Conservation (phyloP, 768 basidiomycete genomes). For the Chalciporus pseudorubinellus region DNA sequence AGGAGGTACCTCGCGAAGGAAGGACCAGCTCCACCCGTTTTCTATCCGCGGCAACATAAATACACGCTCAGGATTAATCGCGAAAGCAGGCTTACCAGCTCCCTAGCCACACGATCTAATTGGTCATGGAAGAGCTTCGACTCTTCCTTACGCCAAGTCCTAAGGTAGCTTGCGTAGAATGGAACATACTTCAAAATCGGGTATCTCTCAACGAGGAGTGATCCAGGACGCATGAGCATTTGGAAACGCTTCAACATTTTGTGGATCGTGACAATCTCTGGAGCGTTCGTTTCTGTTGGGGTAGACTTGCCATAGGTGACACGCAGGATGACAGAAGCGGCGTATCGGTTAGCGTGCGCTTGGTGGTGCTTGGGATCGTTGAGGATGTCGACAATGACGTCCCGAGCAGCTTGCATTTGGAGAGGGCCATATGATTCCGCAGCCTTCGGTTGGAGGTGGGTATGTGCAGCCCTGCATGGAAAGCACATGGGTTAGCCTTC, state of each 20-base stretch:
- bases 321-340: slow-evolving; percentile 36
- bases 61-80: background rate
- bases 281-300: slow-evolving; percentile 28
- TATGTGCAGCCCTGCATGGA: slow-evolving; percentile 48
- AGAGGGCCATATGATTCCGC: slow-evolving; percentile 48
- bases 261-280: slow-evolving; percentile 34
- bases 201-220: slow-evolving; percentile 34
- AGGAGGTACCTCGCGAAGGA: slow-evolving; percentile 59
- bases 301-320: slow-evolving; percentile 36
- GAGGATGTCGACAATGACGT: slow-evolving; percentile 33
- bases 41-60: slow-evolving; percentile 13
- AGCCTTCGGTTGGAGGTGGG: slow-evolving; percentile 55
- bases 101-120: slow-evolving; percentile 42
- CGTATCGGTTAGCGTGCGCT: slow-evolving; percentile 49
- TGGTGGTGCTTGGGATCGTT: slow-evolving; percentile 43
- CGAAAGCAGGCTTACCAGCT: slow-evolving; percentile 36
- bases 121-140: slow-evolving; percentile 53
- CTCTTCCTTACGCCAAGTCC: slow-evolving; percentile 55
- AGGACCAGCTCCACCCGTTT: slow-evolving; percentile 24
- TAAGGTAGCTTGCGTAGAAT: slow-evolving; percentile 57
- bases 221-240: slow-evolving; percentile 36
- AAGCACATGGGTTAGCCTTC: background rate
- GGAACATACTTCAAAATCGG: slow-evolving; percentile 50
- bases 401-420: slow-evolving; percentile 38
- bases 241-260: slow-evolving; percentile 36